Evolutionary conservation across 345 rosid genomes (phyloP).

Genomic region (Balakata baccata): DNA sequence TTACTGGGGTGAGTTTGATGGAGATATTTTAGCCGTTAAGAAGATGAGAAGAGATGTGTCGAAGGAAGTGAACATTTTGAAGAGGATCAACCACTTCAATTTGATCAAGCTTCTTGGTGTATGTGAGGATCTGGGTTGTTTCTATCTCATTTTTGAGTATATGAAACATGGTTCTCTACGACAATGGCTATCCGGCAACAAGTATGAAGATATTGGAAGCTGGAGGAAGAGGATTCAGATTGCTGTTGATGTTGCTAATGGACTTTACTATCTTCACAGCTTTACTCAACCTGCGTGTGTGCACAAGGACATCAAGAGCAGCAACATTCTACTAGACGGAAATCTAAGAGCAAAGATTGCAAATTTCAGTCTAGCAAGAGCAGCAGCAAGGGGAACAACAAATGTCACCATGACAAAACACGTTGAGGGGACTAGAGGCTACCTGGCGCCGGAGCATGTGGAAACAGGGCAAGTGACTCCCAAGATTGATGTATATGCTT

Average conservation of each 20-base stretch:
- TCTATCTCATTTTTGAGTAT: conserved; percentile 40
- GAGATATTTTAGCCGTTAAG: conserved; percentile 39
- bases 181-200: conserved; percentile 31
- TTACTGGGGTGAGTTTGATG: conserved; percentile 36
- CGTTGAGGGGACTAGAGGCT: conserved; percentile 30
- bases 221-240: conserved; percentile 42
- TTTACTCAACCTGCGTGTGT: conserved; percentile 45
- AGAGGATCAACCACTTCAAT: conserved; percentile 46
- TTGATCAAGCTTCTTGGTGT: conserved; percentile 41
- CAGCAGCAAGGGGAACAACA: conserved; percentile 10
- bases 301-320: conserved; percentile 43
- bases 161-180: conserved; percentile 39
- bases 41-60: conserved; percentile 30
- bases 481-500: conserved; percentile 43
- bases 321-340: conserved; percentile 35
- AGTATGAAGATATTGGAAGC: conserved; percentile 15
- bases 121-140: conserved; percentile 29
- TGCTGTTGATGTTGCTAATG: conserved; percentile 47
- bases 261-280: conserved; percentile 53
- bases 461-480: conserved; percentile 34
- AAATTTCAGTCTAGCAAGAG: conserved; percentile 41
- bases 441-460: conserved; percentile 39
- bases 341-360: conserved; percentile 45
- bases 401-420: conserved; percentile 14
- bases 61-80: conserved; percentile 42